These are phyloP conservation scores for Candida neerlandica DNA, from an alignment of 1,139 yeast species.

Conservation along the genomic window DNA sequence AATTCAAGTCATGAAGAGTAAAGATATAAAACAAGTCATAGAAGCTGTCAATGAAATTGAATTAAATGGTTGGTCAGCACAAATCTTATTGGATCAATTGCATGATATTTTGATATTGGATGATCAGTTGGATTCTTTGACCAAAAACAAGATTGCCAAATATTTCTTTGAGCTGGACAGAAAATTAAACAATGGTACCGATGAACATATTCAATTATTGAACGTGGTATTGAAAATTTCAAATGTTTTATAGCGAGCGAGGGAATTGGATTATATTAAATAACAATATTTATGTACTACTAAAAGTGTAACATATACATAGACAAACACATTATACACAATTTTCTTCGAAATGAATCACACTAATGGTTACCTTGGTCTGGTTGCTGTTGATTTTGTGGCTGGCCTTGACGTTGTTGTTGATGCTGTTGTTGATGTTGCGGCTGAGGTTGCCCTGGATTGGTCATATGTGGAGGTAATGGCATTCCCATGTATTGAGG, in stretches of 20 bases:
- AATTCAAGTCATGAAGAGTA: conserved; percentile 39
- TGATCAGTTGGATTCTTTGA: conserved; percentile 52
- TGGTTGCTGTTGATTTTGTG: background rate
- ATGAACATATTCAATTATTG: conserved; percentile 83
- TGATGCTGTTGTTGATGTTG: conserved; percentile 10
- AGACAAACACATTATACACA: conserved; percentile 3
- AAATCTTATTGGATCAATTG: conserved; percentile 74
- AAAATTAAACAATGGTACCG: conserved; percentile 80
- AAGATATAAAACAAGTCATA: conserved; percentile 41
- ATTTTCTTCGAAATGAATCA: background rate
- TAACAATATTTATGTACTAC: background rate
- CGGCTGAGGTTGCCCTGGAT: conserved; percentile 18
- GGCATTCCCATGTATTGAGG: conserved; percentile 30
- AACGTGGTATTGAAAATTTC: conserved; percentile 67
- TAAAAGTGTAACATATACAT: background rate
- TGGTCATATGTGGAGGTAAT: conserved; percentile 18
- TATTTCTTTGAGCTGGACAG: conserved; percentile 76
- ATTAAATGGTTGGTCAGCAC: conserved; percentile 85
- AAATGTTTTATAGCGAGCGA: conserved; percentile 28
- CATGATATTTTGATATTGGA: conserved; percentile 73
- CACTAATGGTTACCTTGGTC: no score
- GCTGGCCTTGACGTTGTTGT: conserved; percentile 8
- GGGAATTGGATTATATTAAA: background rate
- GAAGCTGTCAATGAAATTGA: conserved; percentile 55
- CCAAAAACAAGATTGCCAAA: conserved; percentile 67